phyloP scores from a whole-genome alignment of 352 stramenopile species.

The Globisporangium polare region DNA sequence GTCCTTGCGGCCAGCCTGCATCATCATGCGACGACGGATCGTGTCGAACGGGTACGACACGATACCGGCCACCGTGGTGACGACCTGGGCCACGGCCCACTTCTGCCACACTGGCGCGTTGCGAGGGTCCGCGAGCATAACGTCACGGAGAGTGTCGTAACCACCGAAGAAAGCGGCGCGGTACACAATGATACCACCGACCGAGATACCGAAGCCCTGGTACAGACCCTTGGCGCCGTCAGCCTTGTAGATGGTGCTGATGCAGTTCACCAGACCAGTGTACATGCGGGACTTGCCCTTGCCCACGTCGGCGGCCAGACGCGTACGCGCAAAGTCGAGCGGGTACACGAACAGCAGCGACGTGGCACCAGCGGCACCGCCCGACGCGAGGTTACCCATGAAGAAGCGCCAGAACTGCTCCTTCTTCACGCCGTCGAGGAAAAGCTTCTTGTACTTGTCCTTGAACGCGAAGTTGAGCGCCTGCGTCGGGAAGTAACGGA shows the following conservation, averaged over 20 bases:
- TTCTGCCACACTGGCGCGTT: constrained; percentile 87
- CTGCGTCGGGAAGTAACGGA: constrained; percentile 92
- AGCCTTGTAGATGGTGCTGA: constrained; percentile 94
- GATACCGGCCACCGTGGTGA: constrained; percentile 90
- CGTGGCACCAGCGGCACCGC: constrained; percentile 95
- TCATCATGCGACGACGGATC: constrained; percentile 95
- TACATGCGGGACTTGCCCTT: constrained; percentile 97
- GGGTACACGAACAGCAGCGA: constrained; percentile 97
- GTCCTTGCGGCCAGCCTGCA: constrained; percentile 96
- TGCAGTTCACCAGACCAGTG: constrained; percentile 96
- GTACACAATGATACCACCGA: constrained; percentile 99
- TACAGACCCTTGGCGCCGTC: constrained; percentile 94
- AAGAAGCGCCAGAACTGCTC: constrained; percentile 99
- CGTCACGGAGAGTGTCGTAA: constrained; percentile 96
- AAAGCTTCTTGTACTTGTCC: constrained; percentile 92
- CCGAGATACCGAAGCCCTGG: constrained; percentile 98
- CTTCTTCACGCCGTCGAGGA: constrained; percentile 89
- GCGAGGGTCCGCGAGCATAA: constrained; percentile 80
- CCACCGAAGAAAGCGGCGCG: constrained; percentile 98
- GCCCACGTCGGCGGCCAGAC: constrained; percentile 97
- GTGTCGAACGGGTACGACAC: constrained; percentile 97
- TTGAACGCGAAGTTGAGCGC: constrained; percentile 93
- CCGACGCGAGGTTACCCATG: constrained; percentile 96
- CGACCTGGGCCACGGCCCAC: constrained; percentile 89
- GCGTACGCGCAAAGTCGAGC: constrained; percentile 98